A percentile compares a stretch with the other conserved stretches of the same genome.
phyloP scores from a whole-genome alignment of 1,284 basidiomycete species.

The Irpex sp. region DNA sequence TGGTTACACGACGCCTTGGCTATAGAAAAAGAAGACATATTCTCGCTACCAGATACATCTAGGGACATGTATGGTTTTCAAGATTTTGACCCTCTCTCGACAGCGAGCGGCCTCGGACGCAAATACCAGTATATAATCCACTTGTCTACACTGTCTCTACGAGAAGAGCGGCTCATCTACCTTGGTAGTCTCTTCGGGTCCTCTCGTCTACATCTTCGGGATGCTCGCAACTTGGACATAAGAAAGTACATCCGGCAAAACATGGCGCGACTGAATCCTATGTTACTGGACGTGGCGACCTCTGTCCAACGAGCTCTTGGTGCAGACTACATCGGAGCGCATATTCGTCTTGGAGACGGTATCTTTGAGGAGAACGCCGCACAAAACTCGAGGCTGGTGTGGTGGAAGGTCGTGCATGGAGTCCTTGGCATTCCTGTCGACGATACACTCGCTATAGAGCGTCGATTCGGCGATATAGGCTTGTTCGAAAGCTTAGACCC shows the following conservation, averaged over 20 bases:
- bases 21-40: conserved; percentile 38
- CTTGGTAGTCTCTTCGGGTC: conserved; percentile 71
- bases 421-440: conserved; percentile 36
- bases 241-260: conserved; percentile 43
- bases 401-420: conserved; percentile 53
- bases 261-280: conserved; percentile 51
- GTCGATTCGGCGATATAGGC: conserved; percentile 16
- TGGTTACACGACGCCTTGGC: conserved; percentile 44
- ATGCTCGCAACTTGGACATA: conserved; percentile 33
- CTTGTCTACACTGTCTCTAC: conserved; percentile 37
- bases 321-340: conserved; percentile 56
- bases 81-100: conserved; percentile 40
- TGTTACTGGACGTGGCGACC: conserved; percentile 38
- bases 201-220: conserved; percentile 52
- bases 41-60: conserved; percentile 46
- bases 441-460: conserved; percentile 39
- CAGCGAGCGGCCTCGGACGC: conserved; percentile 10
- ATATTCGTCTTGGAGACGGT: conserved; percentile 67
- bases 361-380: conserved; percentile 44
- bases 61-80: conserved; percentile 67
- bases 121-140: conserved; percentile 42
- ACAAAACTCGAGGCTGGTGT: conserved; percentile 43
- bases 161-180: conserved; percentile 48
- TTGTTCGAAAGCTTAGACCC: conserved; percentile 11
- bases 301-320: conserved; percentile 43